phyloP scores from a whole-genome alignment of 768 basidiomycete genomes.

The Baorangia bicolor region DNA sequence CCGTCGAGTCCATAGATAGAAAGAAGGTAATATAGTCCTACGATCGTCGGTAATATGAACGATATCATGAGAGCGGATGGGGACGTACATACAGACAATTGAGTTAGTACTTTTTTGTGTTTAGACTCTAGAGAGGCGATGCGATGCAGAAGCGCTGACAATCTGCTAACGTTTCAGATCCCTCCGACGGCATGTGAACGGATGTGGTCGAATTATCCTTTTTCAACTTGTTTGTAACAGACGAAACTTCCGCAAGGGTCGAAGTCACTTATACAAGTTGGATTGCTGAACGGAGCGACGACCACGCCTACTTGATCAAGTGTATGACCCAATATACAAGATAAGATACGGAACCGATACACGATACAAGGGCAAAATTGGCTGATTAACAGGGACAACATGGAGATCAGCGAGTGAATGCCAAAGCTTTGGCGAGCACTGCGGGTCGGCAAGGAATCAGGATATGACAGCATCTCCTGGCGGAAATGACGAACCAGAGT shows the following conservation, averaged over 20 bases:
- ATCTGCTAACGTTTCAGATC: not conserved
- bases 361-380: not conserved
- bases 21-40: conserved; percentile 26
- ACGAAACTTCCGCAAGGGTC: not conserved
- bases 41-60: conserved; percentile 20
- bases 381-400: not conserved
- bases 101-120: not conserved
- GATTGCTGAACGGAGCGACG: not conserved
- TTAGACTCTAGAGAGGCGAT: not conserved
- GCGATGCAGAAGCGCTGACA: not conserved
- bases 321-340: not conserved
- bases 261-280: not conserved
- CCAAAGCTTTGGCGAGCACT: conserved; percentile 24
- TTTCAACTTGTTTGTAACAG: too few relatives aligned
- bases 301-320: not conserved
- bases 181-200: conserved; percentile 4
- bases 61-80: conserved; percentile 1
- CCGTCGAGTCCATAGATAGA: conserved; percentile 13
- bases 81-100: conserved; percentile 1
- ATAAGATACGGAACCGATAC: not conserved
- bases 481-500: conserved; percentile 53
- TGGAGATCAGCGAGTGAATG: conserved; percentile 13
- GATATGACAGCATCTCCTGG: not conserved
- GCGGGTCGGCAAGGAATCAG: not conserved
- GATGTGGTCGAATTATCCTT: not conserved